Percentiles rank a stretch among this genome's conserved stretches.
These are phyloP conservation scores for Candida tibetensis DNA, from an alignment of 805 yeast species.

Conservation along the genomic window DNA sequence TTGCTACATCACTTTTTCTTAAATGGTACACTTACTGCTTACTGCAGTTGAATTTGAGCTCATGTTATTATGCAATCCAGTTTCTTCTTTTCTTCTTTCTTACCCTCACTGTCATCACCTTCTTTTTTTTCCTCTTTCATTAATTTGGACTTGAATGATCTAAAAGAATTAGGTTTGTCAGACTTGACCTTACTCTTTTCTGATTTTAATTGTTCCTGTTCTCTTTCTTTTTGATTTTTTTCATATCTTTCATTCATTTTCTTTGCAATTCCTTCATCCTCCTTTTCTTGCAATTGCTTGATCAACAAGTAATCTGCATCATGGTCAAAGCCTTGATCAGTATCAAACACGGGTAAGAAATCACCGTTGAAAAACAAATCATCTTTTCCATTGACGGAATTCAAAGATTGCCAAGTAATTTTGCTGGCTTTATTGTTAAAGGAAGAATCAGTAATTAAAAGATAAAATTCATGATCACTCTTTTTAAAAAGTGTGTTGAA, in stretches of 20 bases:
- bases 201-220: constrained; percentile 1
- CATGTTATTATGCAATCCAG: constrained; percentile 22
- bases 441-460: constrained; percentile 74
- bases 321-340: constrained; percentile 11
- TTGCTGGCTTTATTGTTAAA: constrained; percentile 36
- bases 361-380: constrained; percentile 69
- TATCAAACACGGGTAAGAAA: constrained; percentile 48
- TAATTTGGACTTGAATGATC: neutral
- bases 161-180: neutral
- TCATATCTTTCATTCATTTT: constrained; percentile 37
- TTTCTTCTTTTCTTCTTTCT: constrained; percentile 10
- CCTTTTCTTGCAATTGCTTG: constrained; percentile 54
- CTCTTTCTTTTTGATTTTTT: constrained; percentile 8
- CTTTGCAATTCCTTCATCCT: constrained; percentile 51
- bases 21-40: no score
- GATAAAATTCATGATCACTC: constrained; percentile 49
- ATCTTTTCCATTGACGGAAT: constrained; percentile 63
- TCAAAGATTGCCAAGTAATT: constrained; percentile 82
- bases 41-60: no score
- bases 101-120: neutral
- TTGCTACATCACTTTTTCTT: no score
- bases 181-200: constrained; percentile 3
- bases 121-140: neutral
- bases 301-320: constrained; percentile 32
- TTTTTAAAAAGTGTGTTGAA: constrained; percentile 67